Evolutionary conservation across 805 yeast genomes (phyloP).

Genomic region (Suhomyces xylopsoci): DNA sequence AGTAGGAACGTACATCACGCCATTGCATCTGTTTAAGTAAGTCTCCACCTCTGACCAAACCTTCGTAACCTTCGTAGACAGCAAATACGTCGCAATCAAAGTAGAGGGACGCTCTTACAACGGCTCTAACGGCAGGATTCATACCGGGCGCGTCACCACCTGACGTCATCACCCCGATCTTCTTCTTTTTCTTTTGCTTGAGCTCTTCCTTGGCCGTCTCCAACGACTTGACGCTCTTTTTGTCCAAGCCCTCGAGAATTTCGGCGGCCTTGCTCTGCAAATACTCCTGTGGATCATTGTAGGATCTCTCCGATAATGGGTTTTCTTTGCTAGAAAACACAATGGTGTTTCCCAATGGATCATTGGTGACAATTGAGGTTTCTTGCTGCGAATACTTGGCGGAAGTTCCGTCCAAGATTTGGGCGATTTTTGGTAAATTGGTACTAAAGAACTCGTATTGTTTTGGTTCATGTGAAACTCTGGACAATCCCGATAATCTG

Average conservation of each 20-base stretch:
- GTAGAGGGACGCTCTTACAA: slow-evolving; percentile 64
- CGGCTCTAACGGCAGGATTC: slow-evolving; percentile 75
- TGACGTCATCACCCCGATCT: slow-evolving; percentile 73
- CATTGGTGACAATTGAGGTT: slow-evolving; percentile 10
- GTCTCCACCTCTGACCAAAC: slow-evolving; percentile 65
- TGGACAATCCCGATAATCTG: slow-evolving; percentile 23
- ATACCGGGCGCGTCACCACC: slow-evolving; percentile 85
- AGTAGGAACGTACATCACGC: slow-evolving; percentile 72
- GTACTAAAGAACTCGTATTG: slow-evolving; percentile 33
- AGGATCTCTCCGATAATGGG: slow-evolving; percentile 18
- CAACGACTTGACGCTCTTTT: not conserved
- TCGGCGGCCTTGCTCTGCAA: slow-evolving; percentile 22
- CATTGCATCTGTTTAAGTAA: slow-evolving; percentile 57
- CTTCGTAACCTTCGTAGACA: slow-evolving; percentile 72
- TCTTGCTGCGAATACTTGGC: slow-evolving; percentile 1
- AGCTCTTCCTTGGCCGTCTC: not conserved
- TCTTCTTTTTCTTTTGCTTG: slow-evolving; percentile 31
- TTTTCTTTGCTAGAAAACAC: slow-evolving; percentile 22
- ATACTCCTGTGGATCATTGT: slow-evolving; percentile 24
- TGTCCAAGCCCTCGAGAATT: slow-evolving; percentile 15
- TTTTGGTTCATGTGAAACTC: slow-evolving; percentile 3
- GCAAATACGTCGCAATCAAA: slow-evolving; percentile 66
- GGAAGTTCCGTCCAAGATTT: slow-evolving; percentile 14
- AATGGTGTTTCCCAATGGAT: slow-evolving; percentile 37
- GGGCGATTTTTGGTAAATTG: slow-evolving; percentile 20